A percentile compares a stretch with the other conserved stretches of the same genome.
phyloP scores from a whole-genome alignment of 139 green algal genomes.

The Tetraselmis striata region DNA sequence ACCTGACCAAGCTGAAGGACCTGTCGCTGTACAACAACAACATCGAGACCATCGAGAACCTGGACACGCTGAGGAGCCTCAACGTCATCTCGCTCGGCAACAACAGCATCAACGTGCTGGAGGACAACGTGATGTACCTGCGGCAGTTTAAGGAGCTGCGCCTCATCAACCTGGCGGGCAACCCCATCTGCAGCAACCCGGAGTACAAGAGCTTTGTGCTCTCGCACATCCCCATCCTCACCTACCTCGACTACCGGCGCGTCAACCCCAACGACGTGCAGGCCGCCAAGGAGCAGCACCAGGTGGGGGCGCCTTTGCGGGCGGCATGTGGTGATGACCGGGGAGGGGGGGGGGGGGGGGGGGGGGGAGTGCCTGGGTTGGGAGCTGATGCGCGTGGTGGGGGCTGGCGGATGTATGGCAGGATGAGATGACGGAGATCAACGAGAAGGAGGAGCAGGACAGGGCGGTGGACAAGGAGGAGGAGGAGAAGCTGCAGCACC shows the following conservation, averaged over 20 bases:
- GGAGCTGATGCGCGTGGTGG: too few relatives aligned
- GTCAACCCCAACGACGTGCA: slow-evolving; percentile 45
- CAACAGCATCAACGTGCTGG: slow-evolving; percentile 59
- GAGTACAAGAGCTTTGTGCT: slow-evolving; percentile 70
- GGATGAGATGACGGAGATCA: slow-evolving; percentile 68
- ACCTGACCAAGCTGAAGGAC: slow-evolving; percentile 66
- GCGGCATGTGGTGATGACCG: too few relatives aligned
- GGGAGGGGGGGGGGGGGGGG: too few relatives aligned
- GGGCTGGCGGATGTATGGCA: slow-evolving; percentile 27
- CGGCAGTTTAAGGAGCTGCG: slow-evolving; percentile 63
- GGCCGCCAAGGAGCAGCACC: slow-evolving; percentile 62
- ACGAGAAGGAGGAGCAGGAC: slow-evolving; percentile 61
- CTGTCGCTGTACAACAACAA: slow-evolving; percentile 79
- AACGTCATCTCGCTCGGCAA: slow-evolving; percentile 70
- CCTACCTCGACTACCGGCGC: slow-evolving; percentile 73
- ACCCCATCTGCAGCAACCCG: slow-evolving; percentile 61
- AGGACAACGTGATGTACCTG: slow-evolving; percentile 64
- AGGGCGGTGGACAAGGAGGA: slow-evolving; percentile 38
- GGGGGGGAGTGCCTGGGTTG: not conserved
- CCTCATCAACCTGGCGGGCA: slow-evolving; percentile 72
- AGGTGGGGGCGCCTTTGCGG: too few relatives aligned
- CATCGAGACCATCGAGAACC: slow-evolving; percentile 52
- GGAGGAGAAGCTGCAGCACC: slow-evolving; percentile 34
- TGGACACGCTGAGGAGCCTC: slow-evolving; percentile 55
- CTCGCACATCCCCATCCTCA: slow-evolving; percentile 66